Conservation (phyloP, 2,329 filamentous ascomycete species). For the Stagonosporopsis cucurbitacearum region DNA sequence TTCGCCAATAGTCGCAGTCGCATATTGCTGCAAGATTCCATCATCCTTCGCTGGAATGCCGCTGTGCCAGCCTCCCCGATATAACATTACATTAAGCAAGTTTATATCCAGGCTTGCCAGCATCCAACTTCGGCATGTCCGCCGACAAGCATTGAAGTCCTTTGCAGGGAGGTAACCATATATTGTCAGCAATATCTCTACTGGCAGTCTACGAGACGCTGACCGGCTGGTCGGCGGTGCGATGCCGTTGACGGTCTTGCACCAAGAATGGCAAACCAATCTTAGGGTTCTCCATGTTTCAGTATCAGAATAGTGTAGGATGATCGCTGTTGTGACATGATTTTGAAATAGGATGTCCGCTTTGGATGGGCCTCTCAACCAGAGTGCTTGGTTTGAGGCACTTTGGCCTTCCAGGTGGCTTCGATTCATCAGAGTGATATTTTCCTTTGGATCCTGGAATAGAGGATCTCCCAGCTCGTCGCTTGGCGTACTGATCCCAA, state of each 20-base stretch:
- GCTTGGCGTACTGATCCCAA: slow-evolving; percentile 25
- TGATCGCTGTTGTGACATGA: neutral
- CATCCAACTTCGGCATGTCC: slow-evolving; percentile 67
- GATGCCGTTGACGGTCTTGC: slow-evolving; percentile 29
- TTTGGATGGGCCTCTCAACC: neutral
- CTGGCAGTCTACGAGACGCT: slow-evolving; percentile 47
- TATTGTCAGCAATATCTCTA: slow-evolving; percentile 50
- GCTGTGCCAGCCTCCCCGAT: slow-evolving; percentile 59
- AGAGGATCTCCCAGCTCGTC: slow-evolving; percentile 24
- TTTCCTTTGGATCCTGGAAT: slow-evolving; percentile 10
- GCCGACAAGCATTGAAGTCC: slow-evolving; percentile 66
- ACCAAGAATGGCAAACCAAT: slow-evolving; percentile 47
- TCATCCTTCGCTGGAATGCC: slow-evolving; percentile 34
- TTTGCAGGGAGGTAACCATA: slow-evolving; percentile 47
- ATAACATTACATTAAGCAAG: slow-evolving; percentile 62
- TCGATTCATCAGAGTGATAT: slow-evolving; percentile 1
- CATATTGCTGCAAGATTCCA: too few relatives aligned
- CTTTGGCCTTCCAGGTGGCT: neutral
- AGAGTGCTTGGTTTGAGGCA: neutral
- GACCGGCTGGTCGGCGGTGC: slow-evolving; percentile 31
- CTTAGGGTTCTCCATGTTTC: slow-evolving; percentile 33
- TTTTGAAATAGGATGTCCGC: neutral
- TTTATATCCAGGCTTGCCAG: slow-evolving; percentile 60
- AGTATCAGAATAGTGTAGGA: slow-evolving; percentile 27
- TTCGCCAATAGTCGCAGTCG: slow-evolving; percentile 8